Evolutionary conservation across 495 filamentous ascomycete genomes (phyloP).

Genomic region (Bryoglossum gracile): DNA sequence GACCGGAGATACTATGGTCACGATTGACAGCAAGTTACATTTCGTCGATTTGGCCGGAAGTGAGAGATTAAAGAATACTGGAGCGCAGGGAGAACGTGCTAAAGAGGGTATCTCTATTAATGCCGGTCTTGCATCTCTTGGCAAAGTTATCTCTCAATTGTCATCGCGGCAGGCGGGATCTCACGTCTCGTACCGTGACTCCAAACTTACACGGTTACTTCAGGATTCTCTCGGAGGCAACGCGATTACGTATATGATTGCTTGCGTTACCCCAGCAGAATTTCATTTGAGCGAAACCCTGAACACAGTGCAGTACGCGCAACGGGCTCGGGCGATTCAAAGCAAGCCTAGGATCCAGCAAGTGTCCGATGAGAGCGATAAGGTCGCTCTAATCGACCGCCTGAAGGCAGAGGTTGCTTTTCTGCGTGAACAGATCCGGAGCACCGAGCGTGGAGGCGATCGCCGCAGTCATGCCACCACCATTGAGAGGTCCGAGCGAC

Average conservation of each 20-base stretch:
- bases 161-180: constrained; percentile 81
- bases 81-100: constrained; percentile 89
- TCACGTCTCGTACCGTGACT: constrained; percentile 97
- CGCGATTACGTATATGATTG: constrained; percentile 99
- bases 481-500: constrained; percentile 70
- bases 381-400: constrained; percentile 88
- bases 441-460: constrained; percentile 40
- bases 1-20: constrained; percentile 61
- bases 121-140: constrained; percentile 86
- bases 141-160: constrained; percentile 97
- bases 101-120: constrained; percentile 99
- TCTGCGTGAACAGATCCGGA: constrained; percentile 85
- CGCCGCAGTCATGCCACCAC: constrained; percentile 47
- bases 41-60: constrained; percentile 98
- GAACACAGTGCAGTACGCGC: constrained; percentile 96
- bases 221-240: constrained; percentile 98
- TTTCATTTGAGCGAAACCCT: constrained; percentile 97
- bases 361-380: constrained; percentile 81
- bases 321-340: constrained; percentile 92
- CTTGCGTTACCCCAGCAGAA: constrained; percentile 92
- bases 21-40: constrained; percentile 95
- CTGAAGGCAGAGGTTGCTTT: constrained; percentile 92
- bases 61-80: constrained; percentile 94
- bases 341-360: constrained; percentile 97
- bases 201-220: constrained; percentile 86